phyloP scores from a whole-genome alignment of 768 basidiomycete species.

The Polyporus arcularius region DNA sequence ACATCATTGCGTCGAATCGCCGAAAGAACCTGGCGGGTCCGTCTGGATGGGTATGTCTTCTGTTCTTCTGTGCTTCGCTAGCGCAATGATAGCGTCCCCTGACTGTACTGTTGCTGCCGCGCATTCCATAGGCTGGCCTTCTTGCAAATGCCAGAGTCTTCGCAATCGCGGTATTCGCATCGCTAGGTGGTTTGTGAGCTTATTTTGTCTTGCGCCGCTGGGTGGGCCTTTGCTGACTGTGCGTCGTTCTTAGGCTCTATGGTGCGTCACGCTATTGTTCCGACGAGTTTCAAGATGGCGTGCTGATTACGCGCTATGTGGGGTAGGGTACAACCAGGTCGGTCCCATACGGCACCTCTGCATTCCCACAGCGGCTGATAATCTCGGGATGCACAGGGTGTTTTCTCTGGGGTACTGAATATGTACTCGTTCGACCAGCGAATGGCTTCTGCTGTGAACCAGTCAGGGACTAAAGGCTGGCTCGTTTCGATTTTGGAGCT shows the following conservation, averaged over 20 bases:
- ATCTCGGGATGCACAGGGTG: constrained; percentile 47
- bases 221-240: constrained; percentile 3
- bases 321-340: constrained; percentile 65
- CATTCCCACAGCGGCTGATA: constrained; percentile 1
- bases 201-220: neutral
- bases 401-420: constrained; percentile 74
- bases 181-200: constrained; percentile 72
- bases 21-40: constrained; percentile 59
- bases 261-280: constrained; percentile 38
- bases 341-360: constrained; percentile 8
- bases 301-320: neutral
- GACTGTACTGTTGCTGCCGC: constrained; percentile 5
- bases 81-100: neutral
- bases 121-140: constrained; percentile 51
- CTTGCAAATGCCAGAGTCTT: constrained; percentile 67
- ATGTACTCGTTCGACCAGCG: constrained; percentile 54
- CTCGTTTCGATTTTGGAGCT: constrained; percentile 74
- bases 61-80: neutral
- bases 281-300: constrained; percentile 3
- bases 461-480: constrained; percentile 65
- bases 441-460: constrained; percentile 55
- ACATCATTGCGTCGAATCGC: constrained; percentile 42
- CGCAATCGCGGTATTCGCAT: constrained; percentile 73
- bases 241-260: constrained; percentile 49
- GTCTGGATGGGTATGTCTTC: constrained; percentile 61